These are phyloP conservation scores for Talaromyces piceae DNA, from an alignment of 2,329 filamentous ascomycete species.

Conservation along the genomic window DNA sequence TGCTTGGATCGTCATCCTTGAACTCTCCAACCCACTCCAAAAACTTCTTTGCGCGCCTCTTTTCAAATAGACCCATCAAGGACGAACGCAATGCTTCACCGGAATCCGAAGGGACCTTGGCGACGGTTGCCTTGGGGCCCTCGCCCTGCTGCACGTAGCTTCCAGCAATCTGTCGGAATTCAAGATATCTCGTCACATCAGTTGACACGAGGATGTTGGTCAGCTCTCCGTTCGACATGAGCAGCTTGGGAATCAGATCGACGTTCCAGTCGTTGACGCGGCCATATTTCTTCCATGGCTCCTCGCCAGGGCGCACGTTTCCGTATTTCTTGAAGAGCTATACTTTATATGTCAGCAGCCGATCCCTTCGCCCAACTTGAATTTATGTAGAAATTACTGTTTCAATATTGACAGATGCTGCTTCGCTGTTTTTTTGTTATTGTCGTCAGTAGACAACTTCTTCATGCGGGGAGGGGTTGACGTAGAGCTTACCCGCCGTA, in stretches of 20 bases:
- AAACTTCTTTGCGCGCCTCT: conserved; percentile 93
- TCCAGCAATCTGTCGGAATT: conserved; percentile 91
- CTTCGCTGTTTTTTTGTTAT: conserved; percentile 57
- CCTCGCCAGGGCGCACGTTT: conserved; percentile 67
- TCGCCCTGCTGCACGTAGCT: conserved; percentile 91
- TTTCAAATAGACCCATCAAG: conserved; percentile 96
- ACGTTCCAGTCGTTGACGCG: conserved; percentile 99
- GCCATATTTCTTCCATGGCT: conserved; percentile 98
- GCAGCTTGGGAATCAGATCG: conserved; percentile 93
- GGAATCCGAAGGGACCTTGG: conserved; percentile 93
- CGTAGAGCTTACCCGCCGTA: conserved; percentile 74
- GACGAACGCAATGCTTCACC: conserved; percentile 84
- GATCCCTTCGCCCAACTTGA: background rate
- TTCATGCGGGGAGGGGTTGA: conserved; percentile 10
- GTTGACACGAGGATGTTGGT: conserved; percentile 98
- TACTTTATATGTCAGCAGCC: background rate
- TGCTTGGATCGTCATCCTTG: conserved; percentile 69
- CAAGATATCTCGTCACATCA: conserved; percentile 79
- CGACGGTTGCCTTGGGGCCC: conserved; percentile 78
- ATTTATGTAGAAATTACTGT: conserved; percentile 48
- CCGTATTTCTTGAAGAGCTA: conserved; percentile 97
- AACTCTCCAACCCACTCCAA: conserved; percentile 91
- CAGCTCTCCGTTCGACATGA: conserved; percentile 97
- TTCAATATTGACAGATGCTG: conserved; percentile 94
- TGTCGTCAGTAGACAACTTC: conserved; percentile 24